Conservation (phyloP, 208 protist species). For the Trypanosoma congolense region DNA sequence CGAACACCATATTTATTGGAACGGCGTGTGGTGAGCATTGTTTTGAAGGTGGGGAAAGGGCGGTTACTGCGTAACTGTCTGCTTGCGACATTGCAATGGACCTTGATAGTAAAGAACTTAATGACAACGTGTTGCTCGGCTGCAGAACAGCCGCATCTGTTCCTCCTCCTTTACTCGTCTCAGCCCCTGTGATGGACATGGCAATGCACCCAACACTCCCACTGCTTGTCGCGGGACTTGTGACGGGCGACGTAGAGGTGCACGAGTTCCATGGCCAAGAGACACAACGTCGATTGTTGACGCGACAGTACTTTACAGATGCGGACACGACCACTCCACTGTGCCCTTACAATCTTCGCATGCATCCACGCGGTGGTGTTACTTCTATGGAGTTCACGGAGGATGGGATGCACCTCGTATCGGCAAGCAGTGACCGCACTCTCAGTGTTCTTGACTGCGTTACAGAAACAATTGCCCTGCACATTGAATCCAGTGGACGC, state of each 20-base stretch:
- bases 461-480: conserved; percentile 55
- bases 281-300: conserved; percentile 22
- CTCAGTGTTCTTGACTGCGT: conserved; percentile 84
- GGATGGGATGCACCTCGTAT: conserved; percentile 77
- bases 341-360: conserved; percentile 54
- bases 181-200: conserved; percentile 64
- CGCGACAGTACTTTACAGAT: conserved; percentile 16
- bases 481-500: conserved; percentile 32
- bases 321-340: background rate
- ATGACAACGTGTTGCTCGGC: conserved; percentile 61
- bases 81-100: too few relatives aligned
- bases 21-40: too few relatives aligned
- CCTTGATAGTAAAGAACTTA: conserved; percentile 27
- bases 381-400: conserved; percentile 87
- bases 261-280: conserved; percentile 65
- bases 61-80: too few relatives aligned
- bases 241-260: conserved; percentile 79
- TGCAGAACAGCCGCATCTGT: conserved; percentile 44
- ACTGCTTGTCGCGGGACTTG: conserved; percentile 68
- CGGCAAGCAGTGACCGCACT: conserved; percentile 72
- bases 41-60: too few relatives aligned
- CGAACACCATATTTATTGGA: too few relatives aligned
- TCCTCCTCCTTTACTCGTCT: conserved; percentile 55
- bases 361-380: conserved; percentile 72
- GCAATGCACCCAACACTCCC: conserved; percentile 72